Conservation (phyloP, 2,329 filamentous ascomycete genomes). For the Zymoseptoria tritici region DNA sequence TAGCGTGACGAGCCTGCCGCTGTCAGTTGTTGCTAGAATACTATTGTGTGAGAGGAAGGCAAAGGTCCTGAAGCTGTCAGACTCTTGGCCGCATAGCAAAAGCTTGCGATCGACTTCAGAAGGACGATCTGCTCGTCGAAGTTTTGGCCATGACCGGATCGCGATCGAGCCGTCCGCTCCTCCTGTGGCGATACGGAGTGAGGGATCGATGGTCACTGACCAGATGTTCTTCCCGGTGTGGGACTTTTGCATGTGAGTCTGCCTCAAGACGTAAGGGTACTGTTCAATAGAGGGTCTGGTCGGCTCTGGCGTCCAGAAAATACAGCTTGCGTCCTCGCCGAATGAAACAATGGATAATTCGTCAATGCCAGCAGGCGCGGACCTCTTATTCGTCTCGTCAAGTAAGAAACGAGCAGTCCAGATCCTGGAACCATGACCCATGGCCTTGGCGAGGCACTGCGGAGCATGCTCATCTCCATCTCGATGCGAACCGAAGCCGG, state of each 20-base stretch:
- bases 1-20: conserved; percentile 49
- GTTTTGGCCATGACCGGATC: conserved; percentile 23
- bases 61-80: conserved; percentile 53
- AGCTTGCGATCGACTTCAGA: conserved; percentile 1
- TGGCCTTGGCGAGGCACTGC: conserved; percentile 56
- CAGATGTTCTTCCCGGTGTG: conserved; percentile 90
- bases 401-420: conserved; percentile 68
- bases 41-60: conserved; percentile 50
- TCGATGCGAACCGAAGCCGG: conserved; percentile 36
- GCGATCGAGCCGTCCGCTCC: conserved; percentile 70
- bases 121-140: not conserved
- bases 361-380: not conserved
- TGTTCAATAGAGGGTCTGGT: not conserved
- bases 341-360: conserved; percentile 60
- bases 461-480: conserved; percentile 35
- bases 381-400: not conserved
- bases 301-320: conserved; percentile 50
- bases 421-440: conserved; percentile 84
- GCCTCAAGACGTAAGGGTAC: conserved; percentile 36
- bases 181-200: conserved; percentile 53
- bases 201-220: conserved; percentile 49
- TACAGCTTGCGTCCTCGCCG: conserved; percentile 74
- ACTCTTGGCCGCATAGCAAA: conserved; percentile 18
- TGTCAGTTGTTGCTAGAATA: conserved; percentile 52
- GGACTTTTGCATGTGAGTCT: conserved; percentile 51